A percentile compares a stretch with the other conserved stretches of the same genome.
phyloP scores from a whole-genome alignment of 495 filamentous ascomycete genomes.

The Aspergillus affinis region DNA sequence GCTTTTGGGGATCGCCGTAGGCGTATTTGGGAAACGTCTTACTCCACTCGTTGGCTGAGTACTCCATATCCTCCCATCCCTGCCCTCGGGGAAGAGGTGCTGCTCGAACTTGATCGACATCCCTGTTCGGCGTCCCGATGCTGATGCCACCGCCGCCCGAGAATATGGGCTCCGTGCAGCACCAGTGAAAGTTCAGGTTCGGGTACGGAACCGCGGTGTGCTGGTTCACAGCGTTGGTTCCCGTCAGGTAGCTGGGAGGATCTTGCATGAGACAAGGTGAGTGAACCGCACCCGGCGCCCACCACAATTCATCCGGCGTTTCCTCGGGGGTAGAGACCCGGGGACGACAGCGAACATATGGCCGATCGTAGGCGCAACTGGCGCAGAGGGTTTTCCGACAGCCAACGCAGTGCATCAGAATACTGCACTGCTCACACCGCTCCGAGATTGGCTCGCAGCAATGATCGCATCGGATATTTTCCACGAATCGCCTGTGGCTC shows the following conservation, averaged over 20 bases:
- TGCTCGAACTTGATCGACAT: slow-evolving; percentile 56
- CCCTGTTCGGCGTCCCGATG: slow-evolving; percentile 51
- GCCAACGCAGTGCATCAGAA: slow-evolving; percentile 63
- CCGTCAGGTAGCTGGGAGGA: slow-evolving; percentile 26
- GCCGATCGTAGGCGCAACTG: slow-evolving; percentile 59
- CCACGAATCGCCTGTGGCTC: slow-evolving; percentile 54
- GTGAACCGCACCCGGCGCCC: slow-evolving; percentile 53
- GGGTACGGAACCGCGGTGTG: slow-evolving; percentile 36
- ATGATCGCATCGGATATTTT: slow-evolving; percentile 53
- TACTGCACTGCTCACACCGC: slow-evolving; percentile 62
- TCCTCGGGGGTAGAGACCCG: slow-evolving; percentile 17
- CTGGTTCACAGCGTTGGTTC: slow-evolving; percentile 30
- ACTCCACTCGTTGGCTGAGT: slow-evolving; percentile 44
- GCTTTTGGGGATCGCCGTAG: slow-evolving; percentile 42
- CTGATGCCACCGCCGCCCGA: slow-evolving; percentile 63
- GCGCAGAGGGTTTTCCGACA: slow-evolving; percentile 62
- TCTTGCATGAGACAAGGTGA: slow-evolving; percentile 62
- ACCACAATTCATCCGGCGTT: slow-evolving; percentile 47
- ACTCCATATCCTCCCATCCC: slow-evolving; percentile 57
- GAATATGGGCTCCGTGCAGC: slow-evolving; percentile 62
- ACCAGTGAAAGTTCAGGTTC: slow-evolving; percentile 57
- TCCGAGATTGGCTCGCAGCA: slow-evolving; percentile 54
- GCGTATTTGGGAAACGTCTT: slow-evolving; percentile 46
- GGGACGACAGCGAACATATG: slow-evolving; percentile 40
- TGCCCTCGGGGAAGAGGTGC: slow-evolving; percentile 54